Evolutionary conservation across 1,284 basidiomycete species (phyloP), one percentile per base, ranked within the genome.

Genomic region (Salmacisia buchloeana): DNA sequence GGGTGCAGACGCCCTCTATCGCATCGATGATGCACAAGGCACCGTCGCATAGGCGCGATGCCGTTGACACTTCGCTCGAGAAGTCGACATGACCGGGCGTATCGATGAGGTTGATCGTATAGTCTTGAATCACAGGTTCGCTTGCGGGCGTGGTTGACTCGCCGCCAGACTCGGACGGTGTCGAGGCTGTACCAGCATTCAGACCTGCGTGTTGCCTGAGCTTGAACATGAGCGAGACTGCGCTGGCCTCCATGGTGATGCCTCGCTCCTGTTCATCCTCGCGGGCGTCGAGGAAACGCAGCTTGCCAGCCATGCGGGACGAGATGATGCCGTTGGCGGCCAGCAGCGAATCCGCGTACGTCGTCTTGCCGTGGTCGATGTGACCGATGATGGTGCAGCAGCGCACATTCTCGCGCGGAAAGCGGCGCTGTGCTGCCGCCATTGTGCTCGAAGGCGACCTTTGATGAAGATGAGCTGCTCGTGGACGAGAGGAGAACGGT

Each of bases 81-180:
- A 99, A 99, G 81, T 98, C 96, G 45, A 98, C 94, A 82, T 99
- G 96, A 2, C 96, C 96, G 2, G 96, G 96, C 0, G 96, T 98
- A 81, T 99, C 96, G 73, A 98, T 94, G 84, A 98, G 89, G 80
- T 97, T 97, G 70, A 94, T 85, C 61, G 87, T 85, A 80, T 89
- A 94, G 87, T 80, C 84, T 68, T 86, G 63, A 29, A 59, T 39
- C 9, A 59, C 27, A 18, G 58, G 27, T 73, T 67, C 2, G 6
- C 23, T 27, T 3, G 23, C 46, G 7, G 46, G 7, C 1, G 2
- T 6, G 1, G 13, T 21, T 9, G 43, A 15, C 1, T 18, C 23
- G 9, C 29, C 31, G 12, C 2, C 49, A 33, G 49, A 27, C 67
- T 71, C 6, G 70, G 65, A 31, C 38, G 58, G 36, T 2, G 36